A percentile compares a stretch with the other conserved stretches of the same genome.
Conservation (phyloP, 805 yeast genomes). For the Candida yuanshanica region DNA sequence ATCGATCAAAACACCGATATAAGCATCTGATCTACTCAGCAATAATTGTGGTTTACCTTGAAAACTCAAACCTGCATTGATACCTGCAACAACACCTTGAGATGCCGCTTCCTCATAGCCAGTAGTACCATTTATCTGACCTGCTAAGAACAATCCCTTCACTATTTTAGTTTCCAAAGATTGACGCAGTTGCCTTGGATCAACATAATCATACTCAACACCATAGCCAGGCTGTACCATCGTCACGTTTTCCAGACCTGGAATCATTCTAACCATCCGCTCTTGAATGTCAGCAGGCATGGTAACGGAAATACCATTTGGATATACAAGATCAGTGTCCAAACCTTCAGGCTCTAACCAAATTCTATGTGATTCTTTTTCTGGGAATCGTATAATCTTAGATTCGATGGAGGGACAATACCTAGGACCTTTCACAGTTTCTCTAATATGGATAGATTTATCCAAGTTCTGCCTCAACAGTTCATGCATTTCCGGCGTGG, state of each 20-base stretch:
- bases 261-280: conserved; percentile 65
- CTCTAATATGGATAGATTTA: conserved; percentile 84
- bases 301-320: conserved; percentile 93
- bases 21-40: conserved; percentile 76
- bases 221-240: conserved; percentile 97
- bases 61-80: conserved; percentile 75
- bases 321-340: conserved; percentile 81
- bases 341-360: conserved; percentile 98
- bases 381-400: conserved; percentile 74
- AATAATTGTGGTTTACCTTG: conserved; percentile 38
- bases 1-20: conserved; percentile 87
- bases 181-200: conserved; percentile 77
- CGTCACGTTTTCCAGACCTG: conserved; percentile 83
- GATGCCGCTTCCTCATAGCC: conserved; percentile 99
- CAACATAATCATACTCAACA: conserved; percentile 96
- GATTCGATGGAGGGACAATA: conserved; percentile 97
- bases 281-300: conserved; percentile 93
- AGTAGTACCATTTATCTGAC: conserved; percentile 97
- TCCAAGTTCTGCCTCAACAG: conserved; percentile 65
- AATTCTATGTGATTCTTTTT: conserved; percentile 69
- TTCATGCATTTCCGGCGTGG: conserved; percentile 71
- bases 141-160: conserved; percentile 80
- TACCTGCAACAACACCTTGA: conserved; percentile 93
- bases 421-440: conserved; percentile 93
- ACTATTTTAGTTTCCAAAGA: conserved; percentile 81